phyloP scores from a whole-genome alignment of 805 yeast genomes.

The Sugiyamaella smithiae region DNA sequence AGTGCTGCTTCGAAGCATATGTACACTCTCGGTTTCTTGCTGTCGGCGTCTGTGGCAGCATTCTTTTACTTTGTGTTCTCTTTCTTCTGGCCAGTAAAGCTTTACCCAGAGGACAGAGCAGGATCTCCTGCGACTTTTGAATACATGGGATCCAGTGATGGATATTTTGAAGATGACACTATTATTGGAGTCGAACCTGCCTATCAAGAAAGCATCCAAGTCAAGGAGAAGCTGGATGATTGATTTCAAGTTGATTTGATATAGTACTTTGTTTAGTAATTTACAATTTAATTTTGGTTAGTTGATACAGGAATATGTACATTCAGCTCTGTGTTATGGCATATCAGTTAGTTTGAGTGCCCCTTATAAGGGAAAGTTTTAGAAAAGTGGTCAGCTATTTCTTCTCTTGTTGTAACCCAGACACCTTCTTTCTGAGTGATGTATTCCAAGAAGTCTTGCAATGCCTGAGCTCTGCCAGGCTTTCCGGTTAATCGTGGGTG shows the following conservation, averaged over 20 bases:
- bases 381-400: slow-evolving; percentile 33
- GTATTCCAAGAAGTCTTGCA: slow-evolving; percentile 38
- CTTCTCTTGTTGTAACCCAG: slow-evolving; percentile 39
- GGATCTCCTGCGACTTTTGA: slow-evolving; percentile 1
- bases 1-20: slow-evolving; percentile 5
- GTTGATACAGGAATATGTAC: too few relatives aligned
- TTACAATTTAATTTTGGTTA: too few relatives aligned
- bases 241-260: neutral
- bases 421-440: slow-evolving; percentile 36
- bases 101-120: neutral
- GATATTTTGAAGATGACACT: slow-evolving; percentile 3
- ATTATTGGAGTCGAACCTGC: neutral
- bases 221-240: slow-evolving; percentile 1
- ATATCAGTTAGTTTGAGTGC: too few relatives aligned
- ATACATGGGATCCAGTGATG: neutral
- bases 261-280: too few relatives aligned
- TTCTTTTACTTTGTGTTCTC: slow-evolving; percentile 1
- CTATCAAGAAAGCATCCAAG: neutral
- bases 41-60: slow-evolving; percentile 1
- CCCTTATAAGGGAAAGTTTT: neutral
- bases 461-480: slow-evolving; percentile 38
- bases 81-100: slow-evolving; percentile 1
- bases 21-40: neutral
- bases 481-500: slow-evolving; percentile 39
- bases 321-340: too few relatives aligned